Percentiles rank a stretch among this genome's conserved stretches.
phyloP scores from a whole-genome alignment of 2,329 filamentous ascomycete genomes.

The Coniochaeta ligniaria region DNA sequence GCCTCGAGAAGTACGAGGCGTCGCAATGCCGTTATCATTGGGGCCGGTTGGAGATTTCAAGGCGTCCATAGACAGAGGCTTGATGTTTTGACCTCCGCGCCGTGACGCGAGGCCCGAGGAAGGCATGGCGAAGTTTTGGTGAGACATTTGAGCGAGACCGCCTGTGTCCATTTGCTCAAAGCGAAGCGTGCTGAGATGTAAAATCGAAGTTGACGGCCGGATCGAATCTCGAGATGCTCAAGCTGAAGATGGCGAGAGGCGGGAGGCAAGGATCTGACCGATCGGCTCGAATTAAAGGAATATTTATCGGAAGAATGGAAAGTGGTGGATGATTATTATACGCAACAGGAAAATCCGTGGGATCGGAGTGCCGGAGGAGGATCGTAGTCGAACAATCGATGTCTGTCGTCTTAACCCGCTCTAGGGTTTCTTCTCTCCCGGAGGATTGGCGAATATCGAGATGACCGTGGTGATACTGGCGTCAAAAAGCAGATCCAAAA shows the following conservation, averaged over 20 bases:
- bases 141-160: conserved; percentile 99
- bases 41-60: conserved; percentile 61
- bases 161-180: conserved; percentile 79
- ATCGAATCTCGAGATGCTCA: background rate
- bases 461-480: background rate
- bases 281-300: background rate
- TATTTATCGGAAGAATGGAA: background rate
- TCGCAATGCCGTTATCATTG: conserved; percentile 61
- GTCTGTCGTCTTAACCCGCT: background rate
- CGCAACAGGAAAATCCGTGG: background rate
- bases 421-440: background rate
- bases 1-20: conserved; percentile 88
- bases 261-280: background rate
- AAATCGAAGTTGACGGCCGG: background rate
- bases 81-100: conserved; percentile 80
- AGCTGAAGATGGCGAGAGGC: background rate
- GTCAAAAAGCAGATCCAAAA: background rate
- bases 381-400: conserved; percentile 1
- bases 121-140: conserved; percentile 74
- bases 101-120: conserved; percentile 74
- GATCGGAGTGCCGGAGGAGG: background rate
- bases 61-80: conserved; percentile 74
- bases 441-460: background rate
- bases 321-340: background rate
- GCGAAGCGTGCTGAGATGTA: conserved; percentile 7